A percentile compares a stretch with the other conserved stretches of the same genome.
Evolutionary conservation across 352 stramenopile genomes (phyloP).

Genomic region (Halophytophthora batemanensis): DNA sequence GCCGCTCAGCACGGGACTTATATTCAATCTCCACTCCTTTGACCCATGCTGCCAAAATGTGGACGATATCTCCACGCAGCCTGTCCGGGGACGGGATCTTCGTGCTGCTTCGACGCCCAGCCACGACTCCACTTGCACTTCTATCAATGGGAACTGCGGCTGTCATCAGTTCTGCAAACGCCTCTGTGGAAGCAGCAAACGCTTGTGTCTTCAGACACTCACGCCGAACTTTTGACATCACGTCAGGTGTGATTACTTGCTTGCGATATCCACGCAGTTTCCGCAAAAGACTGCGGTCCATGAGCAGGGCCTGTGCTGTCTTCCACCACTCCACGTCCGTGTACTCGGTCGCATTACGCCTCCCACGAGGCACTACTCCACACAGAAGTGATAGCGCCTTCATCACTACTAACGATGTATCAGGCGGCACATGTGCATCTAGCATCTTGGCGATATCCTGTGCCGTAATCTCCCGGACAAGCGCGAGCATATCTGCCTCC

Average conservation of each 20-base stretch:
- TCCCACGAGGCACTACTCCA: slow-evolving; percentile 48
- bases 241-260: slow-evolving; percentile 46
- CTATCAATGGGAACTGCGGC: neutral
- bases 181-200: slow-evolving; percentile 30
- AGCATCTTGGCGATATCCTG: slow-evolving; percentile 69
- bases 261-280: slow-evolving; percentile 53
- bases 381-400: slow-evolving; percentile 76
- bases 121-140: slow-evolving; percentile 3
- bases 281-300: slow-evolving; percentile 69
- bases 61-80: slow-evolving; percentile 44
- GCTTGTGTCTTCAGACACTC: slow-evolving; percentile 57
- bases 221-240: slow-evolving; percentile 75
- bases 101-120: slow-evolving; percentile 8
- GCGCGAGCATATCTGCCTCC: slow-evolving; percentile 53
- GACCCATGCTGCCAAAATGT: slow-evolving; percentile 62
- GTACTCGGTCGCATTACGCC: slow-evolving; percentile 59
- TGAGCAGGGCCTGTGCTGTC: slow-evolving; percentile 69
- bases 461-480: slow-evolving; percentile 70
- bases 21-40: slow-evolving; percentile 78
- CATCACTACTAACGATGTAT: slow-evolving; percentile 54
- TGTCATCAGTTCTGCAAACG: slow-evolving; percentile 20
- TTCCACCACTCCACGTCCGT: slow-evolving; percentile 81
- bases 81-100: slow-evolving; percentile 32
- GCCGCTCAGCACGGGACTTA: slow-evolving; percentile 48
- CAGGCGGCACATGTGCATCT: slow-evolving; percentile 50